phyloP scores from a whole-genome alignment of 805 yeast genomes.

The Candida orba region DNA sequence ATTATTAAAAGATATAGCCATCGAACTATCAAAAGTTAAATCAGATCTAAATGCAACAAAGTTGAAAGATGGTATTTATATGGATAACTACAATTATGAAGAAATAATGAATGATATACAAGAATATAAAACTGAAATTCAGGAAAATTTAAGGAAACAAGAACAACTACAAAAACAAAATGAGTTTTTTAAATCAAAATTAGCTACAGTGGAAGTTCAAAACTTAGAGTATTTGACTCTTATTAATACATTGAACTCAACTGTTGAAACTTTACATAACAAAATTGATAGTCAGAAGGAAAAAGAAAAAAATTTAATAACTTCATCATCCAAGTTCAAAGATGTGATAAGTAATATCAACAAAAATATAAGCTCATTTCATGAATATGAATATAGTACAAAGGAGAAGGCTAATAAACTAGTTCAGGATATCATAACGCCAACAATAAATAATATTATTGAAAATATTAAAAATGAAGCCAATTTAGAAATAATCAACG shows the following conservation, averaged over 20 bases:
- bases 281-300: constrained; percentile 25
- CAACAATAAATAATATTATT: constrained; percentile 3
- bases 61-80: constrained; percentile 55
- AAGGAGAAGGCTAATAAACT: constrained; percentile 13
- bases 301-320: constrained; percentile 26
- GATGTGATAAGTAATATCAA: constrained; percentile 24
- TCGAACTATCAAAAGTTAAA: constrained; percentile 40
- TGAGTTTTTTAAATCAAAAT: constrained; percentile 20
- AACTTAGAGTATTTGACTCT: constrained; percentile 18
- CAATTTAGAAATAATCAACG: background rate
- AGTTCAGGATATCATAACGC: constrained; percentile 6
- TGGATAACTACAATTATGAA: constrained; percentile 54
- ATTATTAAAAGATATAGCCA: constrained; percentile 40
- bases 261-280: constrained; percentile 22
- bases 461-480: background rate
- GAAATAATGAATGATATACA: constrained; percentile 42
- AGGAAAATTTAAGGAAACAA: constrained; percentile 37
- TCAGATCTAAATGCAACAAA: constrained; percentile 58
- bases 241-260: constrained; percentile 22
- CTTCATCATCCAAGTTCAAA: constrained; percentile 28
- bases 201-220: constrained; percentile 17
- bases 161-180: constrained; percentile 34
- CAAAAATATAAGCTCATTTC: constrained; percentile 20
- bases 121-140: constrained; percentile 41
- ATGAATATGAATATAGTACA: constrained; percentile 17